These are phyloP conservation scores for Cercospora citrullina DNA, from an alignment of 2,329 filamentous ascomycete genomes.

Conservation along the genomic window DNA sequence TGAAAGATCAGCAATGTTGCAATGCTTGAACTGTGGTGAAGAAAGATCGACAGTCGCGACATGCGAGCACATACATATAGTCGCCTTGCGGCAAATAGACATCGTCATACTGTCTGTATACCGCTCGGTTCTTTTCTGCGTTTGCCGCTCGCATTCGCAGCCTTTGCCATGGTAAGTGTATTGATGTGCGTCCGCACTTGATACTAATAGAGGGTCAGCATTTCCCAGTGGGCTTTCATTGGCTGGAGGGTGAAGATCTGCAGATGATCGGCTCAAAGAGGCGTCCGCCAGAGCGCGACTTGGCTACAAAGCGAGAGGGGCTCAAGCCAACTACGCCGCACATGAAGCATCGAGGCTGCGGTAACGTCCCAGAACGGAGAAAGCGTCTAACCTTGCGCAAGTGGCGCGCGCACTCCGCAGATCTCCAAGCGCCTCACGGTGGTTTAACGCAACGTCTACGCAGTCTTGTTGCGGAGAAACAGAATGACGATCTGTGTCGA, in stretches of 20 bases:
- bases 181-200: constrained; percentile 10
- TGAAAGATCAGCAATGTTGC: neutral
- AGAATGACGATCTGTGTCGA: neutral
- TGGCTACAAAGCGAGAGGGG: constrained; percentile 6
- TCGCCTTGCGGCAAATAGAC: neutral
- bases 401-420: neutral
- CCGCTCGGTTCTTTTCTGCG: neutral
- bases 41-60: neutral
- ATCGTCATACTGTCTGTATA: neutral
- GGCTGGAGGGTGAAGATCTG: neutral
- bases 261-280: constrained; percentile 5
- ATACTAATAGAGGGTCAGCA: constrained; percentile 3
- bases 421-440: neutral
- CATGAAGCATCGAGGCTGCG: neutral
- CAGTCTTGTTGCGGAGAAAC: neutral
- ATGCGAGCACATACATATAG: neutral
- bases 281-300: constrained; percentile 2
- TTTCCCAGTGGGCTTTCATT: neutral
- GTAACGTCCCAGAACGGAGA: neutral
- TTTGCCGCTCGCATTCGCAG: constrained; percentile 8
- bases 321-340: neutral
- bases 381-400: neutral
- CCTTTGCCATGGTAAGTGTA: constrained; percentile 1
- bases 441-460: neutral
- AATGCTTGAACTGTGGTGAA: neutral